phyloP scores from a whole-genome alignment of 768 basidiomycete genomes.

The Boletus bicolor region DNA sequence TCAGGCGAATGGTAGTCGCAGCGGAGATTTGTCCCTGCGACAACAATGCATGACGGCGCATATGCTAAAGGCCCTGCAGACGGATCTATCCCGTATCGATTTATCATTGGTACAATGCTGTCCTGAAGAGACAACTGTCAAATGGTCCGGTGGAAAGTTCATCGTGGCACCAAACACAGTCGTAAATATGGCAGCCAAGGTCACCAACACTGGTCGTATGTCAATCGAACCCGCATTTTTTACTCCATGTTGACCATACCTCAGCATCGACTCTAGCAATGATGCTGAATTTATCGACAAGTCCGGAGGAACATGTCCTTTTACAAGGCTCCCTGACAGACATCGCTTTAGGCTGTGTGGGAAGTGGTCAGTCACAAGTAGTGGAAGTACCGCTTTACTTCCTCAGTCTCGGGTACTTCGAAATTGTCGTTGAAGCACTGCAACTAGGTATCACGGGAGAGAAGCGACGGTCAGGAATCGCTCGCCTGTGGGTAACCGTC shows the following conservation, averaged over 20 bases:
- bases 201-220: slow-evolving; percentile 72
- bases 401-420: slow-evolving; percentile 65
- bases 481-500: slow-evolving; percentile 17
- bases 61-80: slow-evolving; percentile 77
- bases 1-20: slow-evolving; percentile 76
- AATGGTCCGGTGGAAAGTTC: slow-evolving; percentile 38
- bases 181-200: slow-evolving; percentile 50
- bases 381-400: slow-evolving; percentile 66
- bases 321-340: slow-evolving; percentile 65
- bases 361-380: slow-evolving; percentile 48
- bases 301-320: slow-evolving; percentile 63
- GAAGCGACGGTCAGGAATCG: slow-evolving; percentile 20
- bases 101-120: slow-evolving; percentile 46
- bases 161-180: slow-evolving; percentile 58
- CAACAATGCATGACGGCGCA: slow-evolving; percentile 71
- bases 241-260: slow-evolving; percentile 8
- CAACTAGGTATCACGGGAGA: slow-evolving; percentile 19
- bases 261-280: slow-evolving; percentile 53
- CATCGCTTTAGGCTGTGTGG: slow-evolving; percentile 62
- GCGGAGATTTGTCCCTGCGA: slow-evolving; percentile 74
- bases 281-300: slow-evolving; percentile 49
- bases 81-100: slow-evolving; percentile 59
- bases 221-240: slow-evolving; percentile 5
- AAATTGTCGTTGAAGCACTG: slow-evolving; percentile 38
- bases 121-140: slow-evolving; percentile 14